phyloP scores from a whole-genome alignment of 495 filamentous ascomycete species.

The Hypomontagnella monticulosa region DNA sequence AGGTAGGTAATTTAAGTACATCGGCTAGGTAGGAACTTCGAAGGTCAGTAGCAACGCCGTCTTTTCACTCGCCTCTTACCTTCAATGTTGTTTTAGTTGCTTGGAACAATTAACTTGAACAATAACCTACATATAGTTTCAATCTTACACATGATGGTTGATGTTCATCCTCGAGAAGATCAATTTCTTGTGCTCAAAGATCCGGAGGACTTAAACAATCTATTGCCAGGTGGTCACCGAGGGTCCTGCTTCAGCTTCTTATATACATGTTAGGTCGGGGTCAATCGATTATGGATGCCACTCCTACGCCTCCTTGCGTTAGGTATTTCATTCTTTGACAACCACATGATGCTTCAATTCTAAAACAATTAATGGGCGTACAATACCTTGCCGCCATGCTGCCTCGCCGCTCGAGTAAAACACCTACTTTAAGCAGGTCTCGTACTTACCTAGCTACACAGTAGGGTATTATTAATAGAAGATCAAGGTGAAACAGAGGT shows the following conservation, averaged over 20 bases:
- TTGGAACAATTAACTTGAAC: no score
- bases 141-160: background rate
- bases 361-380: slow-evolving; percentile 33
- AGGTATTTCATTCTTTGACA: background rate
- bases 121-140: no score
- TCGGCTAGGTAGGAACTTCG: no score
- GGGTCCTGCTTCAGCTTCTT: slow-evolving; percentile 10
- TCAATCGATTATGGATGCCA: slow-evolving; percentile 14
- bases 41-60: no score
- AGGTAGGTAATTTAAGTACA: no score
- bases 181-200: background rate
- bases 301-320: slow-evolving; percentile 10
- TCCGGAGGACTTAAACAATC: background rate
- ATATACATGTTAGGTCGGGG: slow-evolving; percentile 18
- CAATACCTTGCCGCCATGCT: slow-evolving; percentile 12
- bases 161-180: slow-evolving; percentile 2
- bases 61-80: no score
- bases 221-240: background rate
- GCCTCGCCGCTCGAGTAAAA: slow-evolving; percentile 18
- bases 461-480: slow-evolving; percentile 36
- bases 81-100: no score
- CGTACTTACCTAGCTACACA: no score
- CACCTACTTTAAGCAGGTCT: slow-evolving; percentile 4
- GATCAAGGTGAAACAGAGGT: slow-evolving; percentile 27
- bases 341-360: slow-evolving; percentile 28